Conservation (phyloP, 2,329 filamentous ascomycete genomes). For the Orbilia quercus region DNA sequence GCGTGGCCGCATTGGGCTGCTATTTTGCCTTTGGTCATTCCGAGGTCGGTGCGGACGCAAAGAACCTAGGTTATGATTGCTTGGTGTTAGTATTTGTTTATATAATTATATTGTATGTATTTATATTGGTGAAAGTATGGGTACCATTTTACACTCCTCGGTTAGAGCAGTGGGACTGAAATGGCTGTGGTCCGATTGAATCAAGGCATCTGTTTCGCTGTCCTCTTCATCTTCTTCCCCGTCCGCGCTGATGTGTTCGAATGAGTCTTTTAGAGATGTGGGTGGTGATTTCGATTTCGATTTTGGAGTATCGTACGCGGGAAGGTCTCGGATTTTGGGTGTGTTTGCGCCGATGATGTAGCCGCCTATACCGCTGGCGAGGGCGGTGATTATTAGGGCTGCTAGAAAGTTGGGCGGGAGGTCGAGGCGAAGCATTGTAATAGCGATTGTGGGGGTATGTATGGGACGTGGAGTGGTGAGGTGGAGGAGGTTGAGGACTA, state of each 20-base stretch:
- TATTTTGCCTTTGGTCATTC: constrained; percentile 99
- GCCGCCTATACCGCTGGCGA: constrained; percentile 59
- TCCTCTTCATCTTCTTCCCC: constrained; percentile 57
- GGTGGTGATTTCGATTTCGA: constrained; percentile 26
- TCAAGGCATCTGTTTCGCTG: constrained; percentile 57
- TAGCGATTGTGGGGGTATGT: neutral
- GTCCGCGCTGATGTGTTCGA: constrained; percentile 54
- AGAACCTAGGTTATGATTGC: constrained; percentile 64
- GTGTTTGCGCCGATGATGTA: constrained; percentile 59
- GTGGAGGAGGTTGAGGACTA: neutral
- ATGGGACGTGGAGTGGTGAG: neutral
- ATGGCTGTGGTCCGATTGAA: constrained; percentile 51
- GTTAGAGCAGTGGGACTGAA: constrained; percentile 43
- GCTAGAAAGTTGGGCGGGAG: constrained; percentile 52
- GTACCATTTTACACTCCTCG: constrained; percentile 60
- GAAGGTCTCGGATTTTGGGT: constrained; percentile 46
- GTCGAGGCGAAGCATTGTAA: constrained; percentile 43
- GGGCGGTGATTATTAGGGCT: constrained; percentile 55
- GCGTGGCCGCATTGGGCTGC: constrained; percentile 94
- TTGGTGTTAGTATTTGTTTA: neutral
- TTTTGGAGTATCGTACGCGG: neutral
- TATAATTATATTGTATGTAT: neutral
- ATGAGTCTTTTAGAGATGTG: constrained; percentile 43
- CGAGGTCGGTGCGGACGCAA: constrained; percentile 90
- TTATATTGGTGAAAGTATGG: neutral